Evolutionary conservation across 331 rosid species (phyloP).

Genomic region (Quercus phellos): DNA sequence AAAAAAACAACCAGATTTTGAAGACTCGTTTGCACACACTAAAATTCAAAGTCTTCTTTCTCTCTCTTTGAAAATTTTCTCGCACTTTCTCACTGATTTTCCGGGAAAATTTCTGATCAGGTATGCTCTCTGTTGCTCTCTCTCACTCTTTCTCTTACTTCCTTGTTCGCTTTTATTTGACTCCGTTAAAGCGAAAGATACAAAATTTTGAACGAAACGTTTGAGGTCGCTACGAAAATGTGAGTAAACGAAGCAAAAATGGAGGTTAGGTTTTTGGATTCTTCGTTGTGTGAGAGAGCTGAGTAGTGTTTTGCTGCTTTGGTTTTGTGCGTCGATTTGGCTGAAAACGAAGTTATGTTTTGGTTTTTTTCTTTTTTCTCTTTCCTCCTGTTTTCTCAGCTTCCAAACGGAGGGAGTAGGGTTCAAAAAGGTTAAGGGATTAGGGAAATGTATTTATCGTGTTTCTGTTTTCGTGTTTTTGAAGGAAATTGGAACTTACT

Average conservation of each 20-base stretch:
- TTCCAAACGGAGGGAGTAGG: neutral
- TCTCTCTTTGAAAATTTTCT: neutral
- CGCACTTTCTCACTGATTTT: neutral
- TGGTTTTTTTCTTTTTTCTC: too few relatives aligned
- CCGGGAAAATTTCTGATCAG: constrained; percentile 11
- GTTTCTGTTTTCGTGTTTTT: neutral
- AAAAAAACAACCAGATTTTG: neutral
- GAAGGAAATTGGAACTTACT: neutral
- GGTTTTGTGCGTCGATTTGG: neutral
- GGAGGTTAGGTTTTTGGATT: neutral
- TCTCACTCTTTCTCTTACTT: neutral
- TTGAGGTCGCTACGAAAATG: neutral
- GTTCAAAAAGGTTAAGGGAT: neutral
- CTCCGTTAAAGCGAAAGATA: neutral
- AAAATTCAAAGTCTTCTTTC: neutral
- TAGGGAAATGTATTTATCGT: neutral
- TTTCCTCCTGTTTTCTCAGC: neutral
- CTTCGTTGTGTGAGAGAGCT: neutral
- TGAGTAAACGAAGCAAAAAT: neutral
- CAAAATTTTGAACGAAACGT: neutral
- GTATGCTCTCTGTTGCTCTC: constrained; percentile 2
- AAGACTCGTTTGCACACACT: neutral
- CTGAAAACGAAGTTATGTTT: neutral
- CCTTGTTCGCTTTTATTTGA: constrained; percentile 5
- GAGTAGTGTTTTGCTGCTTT: neutral